Evolutionary conservation across 2,329 filamentous ascomycete species (phyloP), one percentile per base, ranked within the genome.

Genomic region (Paecilomyces niveus): DNA sequence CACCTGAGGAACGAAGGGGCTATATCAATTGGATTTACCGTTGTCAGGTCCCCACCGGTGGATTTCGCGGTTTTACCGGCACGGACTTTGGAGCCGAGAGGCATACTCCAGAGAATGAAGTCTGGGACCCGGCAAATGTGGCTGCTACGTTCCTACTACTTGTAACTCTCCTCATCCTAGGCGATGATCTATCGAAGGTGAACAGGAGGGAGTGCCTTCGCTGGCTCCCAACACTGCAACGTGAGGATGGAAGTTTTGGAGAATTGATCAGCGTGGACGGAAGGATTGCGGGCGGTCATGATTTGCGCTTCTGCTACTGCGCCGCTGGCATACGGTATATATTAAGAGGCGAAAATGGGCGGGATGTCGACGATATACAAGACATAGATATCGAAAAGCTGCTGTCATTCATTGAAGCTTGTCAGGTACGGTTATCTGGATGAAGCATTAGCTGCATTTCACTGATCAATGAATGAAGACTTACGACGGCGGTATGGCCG

Each of bases 131-230:
- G n/a, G 84, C 92, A 0, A 96, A 93, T 72, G 76, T 97, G 15
- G 89, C 92, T 0, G 90, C 91, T 0, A 97, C 92, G 0, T 93
- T 89, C 71, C 97, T 97, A 74, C 92, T 93, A 0, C 80, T 99
- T 51, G 80, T 90, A 24, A 81, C 88, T 8, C 77, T 99, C 26
- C 82, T 88, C 1, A 79, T 86, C 5, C 73, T 89, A n/a, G 80
- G 81, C 3, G 85, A 88, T 68, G 82, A 85, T 67, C 67, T 91
- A 64, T 75, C 78, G 3, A 82, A 85, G 1, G 87, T 99, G 7
- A 81, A 87, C 61, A 82, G 90, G 58, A 77, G 68, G 49, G 83
- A 84, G 60, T 88, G 89, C 60, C 72, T 97, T 64, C 68, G 74
- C 49, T 97, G 93, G 92, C 75, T 99, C 63, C 81, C 78, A 57